Base-by-base conservation (phyloP, 345 rosid species). In the Salix viminalis region DNA sequence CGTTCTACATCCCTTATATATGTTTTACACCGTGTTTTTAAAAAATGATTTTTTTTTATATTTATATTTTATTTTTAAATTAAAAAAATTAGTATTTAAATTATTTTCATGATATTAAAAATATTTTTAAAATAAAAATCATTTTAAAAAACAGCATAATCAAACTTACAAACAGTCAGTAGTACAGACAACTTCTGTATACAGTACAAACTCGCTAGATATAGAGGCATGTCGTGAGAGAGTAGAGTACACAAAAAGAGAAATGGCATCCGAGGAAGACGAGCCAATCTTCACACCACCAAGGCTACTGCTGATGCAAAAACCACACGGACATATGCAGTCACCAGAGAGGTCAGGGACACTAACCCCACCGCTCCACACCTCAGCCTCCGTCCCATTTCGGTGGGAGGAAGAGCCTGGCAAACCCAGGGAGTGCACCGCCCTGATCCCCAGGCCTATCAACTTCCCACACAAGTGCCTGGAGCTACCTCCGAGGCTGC, bases 391-490 rank as follows among this genome's bases (percentile, higher is more conserved):
- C 3, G 93, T 94, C 68, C 98, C 98, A 10, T 94, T 94, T 70
- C 87, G 88, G 10, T 94, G 98, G 98, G 98, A 94, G 70, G 94
- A 94, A 48, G 86, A 89, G 82, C 97, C 98, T 10, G 97, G 98
- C 34, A 94, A 92, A 81, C 97, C 98, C 21, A 89, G 92, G 77
- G 85, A 82, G 24, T 61, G 86, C 84, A 71, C 84, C 37, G 21
- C 76, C 37, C 74, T 84, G 70, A 32, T 62, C 52, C 52, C 42
- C 21, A 85, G 21, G 10, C 67, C 75, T 0, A 24, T 48, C 58
- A 83, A 74, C 42, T 74, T 87, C 54, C 70, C 87, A 58, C 87
- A 72, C 0, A 89, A 48, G 81, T 84, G 85, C 71, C 82, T 94
- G 32, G 91, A 87, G 42, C 79, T 88, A 73, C 95, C 98, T 18